These are phyloP conservation scores for Neopestalotiopsis sp. DNA, from an alignment of 2,329 filamentous ascomycete genomes.

Conservation along the genomic window DNA sequence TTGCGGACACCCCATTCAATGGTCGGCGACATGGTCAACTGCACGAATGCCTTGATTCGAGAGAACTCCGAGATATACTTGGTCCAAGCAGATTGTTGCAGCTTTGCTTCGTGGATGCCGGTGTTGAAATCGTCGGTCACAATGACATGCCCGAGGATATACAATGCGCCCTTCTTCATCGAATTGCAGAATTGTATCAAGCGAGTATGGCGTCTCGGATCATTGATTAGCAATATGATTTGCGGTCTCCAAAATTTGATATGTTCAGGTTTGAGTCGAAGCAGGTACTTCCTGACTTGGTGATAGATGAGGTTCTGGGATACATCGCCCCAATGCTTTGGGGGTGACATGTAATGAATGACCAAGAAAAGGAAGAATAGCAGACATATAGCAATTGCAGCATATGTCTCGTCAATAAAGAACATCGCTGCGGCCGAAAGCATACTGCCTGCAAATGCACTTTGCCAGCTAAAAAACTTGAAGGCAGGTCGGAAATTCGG, in stretches of 20 bases:
- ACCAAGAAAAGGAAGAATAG: slow-evolving; percentile 79
- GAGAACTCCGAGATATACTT: slow-evolving; percentile 84
- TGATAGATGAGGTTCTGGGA: slow-evolving; percentile 86
- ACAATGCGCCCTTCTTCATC: slow-evolving; percentile 84
- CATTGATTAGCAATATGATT: slow-evolving; percentile 82
- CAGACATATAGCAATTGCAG: slow-evolving; percentile 74
- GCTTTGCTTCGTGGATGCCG: slow-evolving; percentile 79
- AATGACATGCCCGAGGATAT: slow-evolving; percentile 86
- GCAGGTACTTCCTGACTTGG: slow-evolving; percentile 85
- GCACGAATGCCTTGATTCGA: slow-evolving; percentile 87
- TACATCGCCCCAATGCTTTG: slow-evolving; percentile 89
- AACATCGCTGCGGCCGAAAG: slow-evolving; percentile 84
- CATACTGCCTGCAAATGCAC: slow-evolving; percentile 75
- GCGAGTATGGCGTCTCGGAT: slow-evolving; percentile 80
- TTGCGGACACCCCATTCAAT: slow-evolving; percentile 88
- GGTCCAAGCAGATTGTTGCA: slow-evolving; percentile 82
- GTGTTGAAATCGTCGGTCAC: slow-evolving; percentile 81
- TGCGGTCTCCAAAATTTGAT: slow-evolving; percentile 95
- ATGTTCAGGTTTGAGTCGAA: slow-evolving; percentile 84
- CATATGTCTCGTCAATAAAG: slow-evolving; percentile 84
- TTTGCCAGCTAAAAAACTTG: slow-evolving; percentile 88
- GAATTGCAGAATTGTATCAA: slow-evolving; percentile 92
- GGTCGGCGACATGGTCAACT: slow-evolving; percentile 81
- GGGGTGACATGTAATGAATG: slow-evolving; percentile 84
- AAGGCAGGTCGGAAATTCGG: slow-evolving; percentile 90